These are phyloP conservation scores for Solanum hybrid DNA, from an alignment of 305 asterid genomes.

Conservation along the genomic window DNA sequence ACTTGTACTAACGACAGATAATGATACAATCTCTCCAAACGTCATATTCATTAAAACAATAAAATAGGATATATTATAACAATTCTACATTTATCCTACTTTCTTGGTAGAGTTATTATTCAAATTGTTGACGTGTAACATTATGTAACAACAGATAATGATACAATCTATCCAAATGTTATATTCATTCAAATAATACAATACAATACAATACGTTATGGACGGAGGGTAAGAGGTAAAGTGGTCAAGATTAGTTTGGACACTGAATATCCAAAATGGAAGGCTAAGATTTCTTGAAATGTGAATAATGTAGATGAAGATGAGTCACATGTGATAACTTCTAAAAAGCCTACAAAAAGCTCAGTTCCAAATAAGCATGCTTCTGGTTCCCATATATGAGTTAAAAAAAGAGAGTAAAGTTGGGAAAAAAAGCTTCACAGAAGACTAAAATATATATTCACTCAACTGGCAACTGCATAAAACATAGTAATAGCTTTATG, in stretches of 20 bases:
- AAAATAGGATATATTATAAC: too few species aligned
- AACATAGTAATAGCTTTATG: background rate
- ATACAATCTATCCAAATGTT: background rate
- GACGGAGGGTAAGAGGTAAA: background rate
- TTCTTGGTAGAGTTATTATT: background rate
- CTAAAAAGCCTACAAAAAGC: background rate
- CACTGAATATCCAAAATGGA: background rate
- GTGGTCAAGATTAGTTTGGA: background rate
- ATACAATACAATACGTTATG: too few species aligned
- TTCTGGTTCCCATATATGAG: background rate
- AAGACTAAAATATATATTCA: background rate
- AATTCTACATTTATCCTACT: background rate
- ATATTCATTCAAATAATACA: too few species aligned
- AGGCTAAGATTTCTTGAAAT: background rate
- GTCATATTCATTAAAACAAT: background rate
- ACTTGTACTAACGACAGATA: too few species aligned
- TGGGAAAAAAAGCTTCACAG: background rate
- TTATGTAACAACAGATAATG: too few species aligned
- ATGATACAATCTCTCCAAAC: too few species aligned
- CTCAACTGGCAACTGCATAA: background rate
- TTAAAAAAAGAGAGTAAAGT: background rate
- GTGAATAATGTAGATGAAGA: background rate
- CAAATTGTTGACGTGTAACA: too few species aligned
- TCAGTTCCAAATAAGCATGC: constrained; percentile 5
- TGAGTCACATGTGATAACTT: background rate